Evolutionary conservation across 169 alveolate species (phyloP), one percentile per base, ranked within the genome.

Genomic region (Plasmodium ovale): DNA sequence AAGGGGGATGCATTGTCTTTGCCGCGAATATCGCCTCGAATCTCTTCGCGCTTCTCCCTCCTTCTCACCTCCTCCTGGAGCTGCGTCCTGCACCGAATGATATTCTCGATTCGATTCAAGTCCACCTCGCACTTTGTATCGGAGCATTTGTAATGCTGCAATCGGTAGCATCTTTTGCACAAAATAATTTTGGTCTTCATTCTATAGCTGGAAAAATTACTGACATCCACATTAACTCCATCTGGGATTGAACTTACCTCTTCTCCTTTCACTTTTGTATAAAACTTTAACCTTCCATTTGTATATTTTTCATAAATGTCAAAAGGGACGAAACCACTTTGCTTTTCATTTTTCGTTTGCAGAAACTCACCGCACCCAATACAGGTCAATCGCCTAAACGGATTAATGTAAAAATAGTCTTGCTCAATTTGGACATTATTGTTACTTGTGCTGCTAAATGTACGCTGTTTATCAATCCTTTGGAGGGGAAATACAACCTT

Each of bases 341-440:
- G 92, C 62, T 51, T 89, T 44, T 77, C 89, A 49, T 92, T 91
- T 23, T 72, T 68, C 1, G 95, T 62, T 87, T 94, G 96, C 62
- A 94, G 79, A 33, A 74, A 82, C 6, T 94, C 93, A 2, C 96
- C 96, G 68, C 96, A 94, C 14, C 96, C 96, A 65, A 94, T 92
- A 44, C 91, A 85, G 16, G 54, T 85, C 12, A 85, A 35, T 58
- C 69, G 67, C 62, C 91, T 68, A 23, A 85, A 58, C 2, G 91
- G 91, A 51, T 85, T 85, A n/a, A 70, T 31, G 51, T 85, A 85
- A 53, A 85, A 85, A 6, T 54, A 62, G 60, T 85, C 91, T 33
- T 85, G 54, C 29, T 85, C 91, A 27, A 85, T 25, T 1, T 67
- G 47, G 56, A 82, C 47, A 44, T 53, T 53, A 42, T 53, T 51